Evolutionary conservation across 2,329 filamentous ascomycete species (phyloP).

Genomic region (Botryotinia convoluta): DNA sequence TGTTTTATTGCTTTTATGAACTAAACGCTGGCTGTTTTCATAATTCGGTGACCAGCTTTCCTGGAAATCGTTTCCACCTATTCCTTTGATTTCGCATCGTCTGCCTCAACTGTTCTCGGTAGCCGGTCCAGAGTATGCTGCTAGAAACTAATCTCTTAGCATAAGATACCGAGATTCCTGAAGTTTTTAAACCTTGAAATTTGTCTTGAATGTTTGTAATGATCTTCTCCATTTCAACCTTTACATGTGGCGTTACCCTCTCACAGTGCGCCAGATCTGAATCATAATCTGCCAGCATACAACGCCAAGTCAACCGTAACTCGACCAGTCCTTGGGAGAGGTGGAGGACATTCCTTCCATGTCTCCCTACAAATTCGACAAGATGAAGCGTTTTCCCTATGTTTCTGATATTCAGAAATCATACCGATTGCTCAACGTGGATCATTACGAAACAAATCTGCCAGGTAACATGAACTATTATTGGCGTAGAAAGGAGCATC

Average conservation of each 20-base stretch:
- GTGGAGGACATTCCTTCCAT: neutral
- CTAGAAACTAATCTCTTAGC: neutral
- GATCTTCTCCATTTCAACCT: neutral
- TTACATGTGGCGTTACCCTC: fast-evolving
- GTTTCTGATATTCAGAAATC: neutral
- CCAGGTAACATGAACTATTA: neutral
- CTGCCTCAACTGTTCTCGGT: too few species aligned
- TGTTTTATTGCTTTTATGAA: neutral
- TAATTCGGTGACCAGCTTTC: too few species aligned
- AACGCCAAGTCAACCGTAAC: neutral
- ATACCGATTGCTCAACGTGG: neutral
- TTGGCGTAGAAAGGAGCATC: neutral
- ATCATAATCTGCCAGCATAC: neutral
- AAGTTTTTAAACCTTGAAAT: neutral
- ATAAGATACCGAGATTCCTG: neutral
- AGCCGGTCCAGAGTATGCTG: too few species aligned
- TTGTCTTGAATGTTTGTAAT: neutral
- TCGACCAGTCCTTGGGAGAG: neutral
- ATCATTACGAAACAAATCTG: neutral
- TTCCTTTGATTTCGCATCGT: too few species aligned
- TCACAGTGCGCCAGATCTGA: neutral
- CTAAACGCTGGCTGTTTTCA: neutral
- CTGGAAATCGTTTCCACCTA: too few species aligned
- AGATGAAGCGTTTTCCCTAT: neutral
- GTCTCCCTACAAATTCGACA: neutral